Percentiles rank a stretch among this genome's conserved stretches.
Evolutionary conservation across 345 rosid species (phyloP).

Genomic region (Eucalyptus marginata): DNA sequence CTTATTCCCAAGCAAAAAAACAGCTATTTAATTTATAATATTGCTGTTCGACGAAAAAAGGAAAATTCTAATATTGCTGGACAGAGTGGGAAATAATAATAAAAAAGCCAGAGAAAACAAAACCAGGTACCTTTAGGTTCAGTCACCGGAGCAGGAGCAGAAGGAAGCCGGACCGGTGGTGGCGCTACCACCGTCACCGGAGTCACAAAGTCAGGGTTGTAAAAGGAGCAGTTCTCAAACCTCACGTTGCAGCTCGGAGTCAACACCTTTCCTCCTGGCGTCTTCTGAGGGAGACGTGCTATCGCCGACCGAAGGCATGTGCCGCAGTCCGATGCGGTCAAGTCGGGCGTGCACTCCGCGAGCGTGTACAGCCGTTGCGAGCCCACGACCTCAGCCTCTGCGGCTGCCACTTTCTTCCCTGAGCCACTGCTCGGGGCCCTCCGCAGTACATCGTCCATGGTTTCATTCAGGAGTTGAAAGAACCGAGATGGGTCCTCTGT

Average conservation of each 20-base stretch:
- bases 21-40: background rate
- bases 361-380: background rate
- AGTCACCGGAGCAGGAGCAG: background rate
- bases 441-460: background rate
- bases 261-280: background rate
- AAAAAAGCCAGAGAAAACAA: background rate
- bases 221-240: constrained; percentile 9
- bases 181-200: background rate
- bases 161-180: background rate
- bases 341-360: background rate
- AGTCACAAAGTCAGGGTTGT: background rate
- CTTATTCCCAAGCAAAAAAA: background rate
- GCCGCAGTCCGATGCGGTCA: background rate
- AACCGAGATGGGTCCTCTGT: background rate
- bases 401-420: background rate
- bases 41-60: background rate
- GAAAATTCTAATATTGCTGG: too few relatives aligned
- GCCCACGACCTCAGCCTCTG: background rate
- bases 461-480: background rate
- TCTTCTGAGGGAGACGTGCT: background rate
- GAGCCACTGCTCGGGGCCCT: background rate
- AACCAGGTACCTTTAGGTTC: background rate
- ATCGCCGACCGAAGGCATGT: background rate
- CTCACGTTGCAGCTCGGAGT: constrained; percentile 17
- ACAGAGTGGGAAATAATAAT: background rate